Evolutionary conservation across 129 eudicot genomes (phyloP), one percentile per base, ranked within the genome.

Genomic region (Oenanthe sinensis): DNA sequence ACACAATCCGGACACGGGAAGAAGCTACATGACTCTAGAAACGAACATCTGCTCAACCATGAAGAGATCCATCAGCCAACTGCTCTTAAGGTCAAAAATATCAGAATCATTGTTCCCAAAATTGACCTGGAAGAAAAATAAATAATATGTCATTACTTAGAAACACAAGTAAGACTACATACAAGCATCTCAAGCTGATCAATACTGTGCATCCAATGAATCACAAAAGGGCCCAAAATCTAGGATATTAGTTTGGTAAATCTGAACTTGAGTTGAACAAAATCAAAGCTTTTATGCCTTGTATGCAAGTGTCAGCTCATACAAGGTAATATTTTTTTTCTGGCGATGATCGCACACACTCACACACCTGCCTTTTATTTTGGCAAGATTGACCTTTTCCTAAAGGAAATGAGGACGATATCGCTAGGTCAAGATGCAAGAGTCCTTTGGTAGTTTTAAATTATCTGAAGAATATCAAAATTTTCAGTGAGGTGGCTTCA

Each of bases 71-170:
- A 19, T 87, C 92, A 2, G 83, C 60, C 13, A 87, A 81, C 77
- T 89, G 96, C 76, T 82, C 95, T 85, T 75, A 93, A 80, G 26
- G 98, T 91, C 87, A 93, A 77, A 81, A 84, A 91, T 70, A 93
- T 93, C 60, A 93, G 78, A 72, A 91, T 88, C 58, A 93, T 75
- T 28, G 98, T 93, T 84, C 98, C 98, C 85, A 89, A 67, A 82
- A 89, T 91, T 24, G 98, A 93, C 93, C 98, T 91, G 91, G 11
- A 81, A 81, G 40, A 22, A 43, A 83, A 45, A 44, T 11, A 11
- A 46, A 74, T 45, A 11, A 3, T 36, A 37, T 19, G 60, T 46
- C 54, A 44, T 42, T 73, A 44, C 16, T 47, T 22, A 8, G 40
- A 67, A 67, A 14, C 22, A 30, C 4, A 67, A 3, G 72, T 11